A percentile compares a stretch with the other conserved stretches of the same genome.
Evolutionary conservation across 2,329 filamentous ascomycete species (phyloP).

Genomic region (Monilinia fructicola): DNA sequence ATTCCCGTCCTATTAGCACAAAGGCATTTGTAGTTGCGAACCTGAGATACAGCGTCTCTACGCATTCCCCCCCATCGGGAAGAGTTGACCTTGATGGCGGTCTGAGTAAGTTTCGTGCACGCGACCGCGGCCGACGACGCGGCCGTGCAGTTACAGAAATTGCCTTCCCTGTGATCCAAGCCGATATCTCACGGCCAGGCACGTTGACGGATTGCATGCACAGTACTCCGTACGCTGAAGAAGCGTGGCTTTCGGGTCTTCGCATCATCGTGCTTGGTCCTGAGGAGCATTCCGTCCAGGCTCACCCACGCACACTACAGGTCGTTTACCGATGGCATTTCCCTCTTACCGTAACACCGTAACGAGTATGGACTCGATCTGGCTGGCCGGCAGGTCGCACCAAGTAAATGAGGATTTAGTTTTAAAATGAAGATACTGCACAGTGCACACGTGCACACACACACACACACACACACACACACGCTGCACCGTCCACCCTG

Average conservation of each 20-base stretch:
- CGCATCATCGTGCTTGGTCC: constrained; percentile 9
- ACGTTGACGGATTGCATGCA: constrained; percentile 12
- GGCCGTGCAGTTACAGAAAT: not conserved
- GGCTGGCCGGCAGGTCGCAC: not conserved
- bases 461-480: too few species aligned
- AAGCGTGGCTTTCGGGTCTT: constrained; percentile 12
- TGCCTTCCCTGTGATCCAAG: not conserved
- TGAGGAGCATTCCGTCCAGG: not conserved
- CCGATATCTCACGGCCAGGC: not conserved
- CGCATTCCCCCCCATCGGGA: not conserved
- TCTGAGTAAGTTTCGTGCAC: constrained; percentile 19
- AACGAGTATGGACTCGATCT: not conserved
- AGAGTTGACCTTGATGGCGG: not conserved
- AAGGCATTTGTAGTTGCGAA: not conserved
- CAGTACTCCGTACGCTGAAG: not conserved
- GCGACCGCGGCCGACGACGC: constrained; percentile 9
- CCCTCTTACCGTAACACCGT: not conserved
- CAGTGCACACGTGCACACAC: too few species aligned
- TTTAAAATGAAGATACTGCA: too few species aligned
- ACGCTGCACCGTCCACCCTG: too few species aligned
- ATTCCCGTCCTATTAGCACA: not conserved
- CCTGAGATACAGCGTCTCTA: not conserved
- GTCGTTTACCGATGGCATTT: not conserved
- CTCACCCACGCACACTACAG: not conserved
- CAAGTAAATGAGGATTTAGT: not conserved